Evolutionary conservation across 1,284 basidiomycete genomes (phyloP), one percentile per base, ranked within the genome.

Genomic region (Mrakiaceae sp.): DNA sequence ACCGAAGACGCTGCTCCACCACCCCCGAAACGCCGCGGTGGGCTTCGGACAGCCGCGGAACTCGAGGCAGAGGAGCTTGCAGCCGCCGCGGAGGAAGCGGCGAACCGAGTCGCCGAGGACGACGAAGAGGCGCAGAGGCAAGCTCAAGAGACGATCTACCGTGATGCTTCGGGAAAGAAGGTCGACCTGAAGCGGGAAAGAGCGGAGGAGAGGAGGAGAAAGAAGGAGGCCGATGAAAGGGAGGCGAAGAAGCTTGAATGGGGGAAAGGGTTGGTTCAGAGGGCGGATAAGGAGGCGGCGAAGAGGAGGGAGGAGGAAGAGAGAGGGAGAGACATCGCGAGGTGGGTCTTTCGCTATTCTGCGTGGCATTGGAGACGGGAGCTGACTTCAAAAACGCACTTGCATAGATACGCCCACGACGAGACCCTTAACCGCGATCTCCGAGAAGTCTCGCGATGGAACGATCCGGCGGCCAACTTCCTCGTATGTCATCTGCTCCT

Each of bases 401-500:
- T 55, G 43, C 48, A n/a, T 66, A 80, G 79, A 64, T 82, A 83
- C 69, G 87, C 82, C 1, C 88, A 96, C 70, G 96, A 98, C 75
- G 80, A 76, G 64, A 86, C 87, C 0, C 79, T 97, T 73, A 98
- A 98, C 72, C 84, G 84, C 63, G 86, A 90, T 66, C 76, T 89
- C 74, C 88, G 84, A 74, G 81, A 86, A 8, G 83, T 85, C 68
- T 85, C 90, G 51, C 76, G 90, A 27, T 95, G 91, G 88, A 93
- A 98, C 73, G 95, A 98, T 76, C 95, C 95, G 9, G 94, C 93
- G 0, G 87, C 90, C 3, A 86, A 86, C 7, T 99, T 98, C 78
- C 75, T 98, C 71, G 87, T 79, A 12, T 48, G 5, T 53, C 48
- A 3, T 49, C 14, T 51, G 58, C 48, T 67, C 14, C 53, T 63